Percentiles rank a stretch among this genome's conserved stretches.
These are phyloP conservation scores for Macroventuria anomochaeta DNA, from an alignment of 2,329 filamentous ascomycete species.

Conservation along the genomic window DNA sequence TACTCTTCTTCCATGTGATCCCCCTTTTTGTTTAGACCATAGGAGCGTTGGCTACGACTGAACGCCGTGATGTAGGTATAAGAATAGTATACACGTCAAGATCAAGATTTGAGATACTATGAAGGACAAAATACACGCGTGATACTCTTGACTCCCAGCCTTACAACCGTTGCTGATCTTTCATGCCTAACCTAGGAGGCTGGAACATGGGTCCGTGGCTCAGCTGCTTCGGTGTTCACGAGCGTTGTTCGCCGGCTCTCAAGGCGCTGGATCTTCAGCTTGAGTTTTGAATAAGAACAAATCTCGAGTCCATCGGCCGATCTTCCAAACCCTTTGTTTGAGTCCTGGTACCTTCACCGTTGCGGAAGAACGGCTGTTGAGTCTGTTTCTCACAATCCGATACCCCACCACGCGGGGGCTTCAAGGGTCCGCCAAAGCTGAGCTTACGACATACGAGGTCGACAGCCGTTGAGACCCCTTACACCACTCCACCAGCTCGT, in stretches of 20 bases:
- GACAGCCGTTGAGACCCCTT: not conserved
- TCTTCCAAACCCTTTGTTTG: not conserved
- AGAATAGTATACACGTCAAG: slow-evolving; percentile 6
- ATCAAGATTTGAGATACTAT: not conserved
- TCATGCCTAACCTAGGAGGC: not conserved
- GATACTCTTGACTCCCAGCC: not conserved
- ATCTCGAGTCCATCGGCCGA: too few relatives aligned
- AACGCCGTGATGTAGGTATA: slow-evolving; percentile 21
- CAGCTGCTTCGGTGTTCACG: not conserved
- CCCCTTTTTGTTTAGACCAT: slow-evolving; percentile 16
- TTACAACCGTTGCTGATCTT: not conserved
- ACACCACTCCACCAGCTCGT: not conserved
- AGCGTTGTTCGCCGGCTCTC: not conserved
- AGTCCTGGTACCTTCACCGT: not conserved
- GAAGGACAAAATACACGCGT: not conserved
- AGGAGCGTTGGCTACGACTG: slow-evolving; percentile 17
- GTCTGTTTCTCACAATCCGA: not conserved
- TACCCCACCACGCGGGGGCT: slow-evolving; percentile 7
- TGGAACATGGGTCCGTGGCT: not conserved
- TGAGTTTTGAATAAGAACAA: not conserved
- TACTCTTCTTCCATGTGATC: slow-evolving; percentile 3
- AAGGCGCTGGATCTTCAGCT: not conserved
- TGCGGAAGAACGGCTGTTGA: not conserved
- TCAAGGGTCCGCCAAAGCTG: slow-evolving; percentile 6
- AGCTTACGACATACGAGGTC: not conserved